phyloP scores from a whole-genome alignment of 305 asterid genomes.

The Fraxinus sp. region DNA sequence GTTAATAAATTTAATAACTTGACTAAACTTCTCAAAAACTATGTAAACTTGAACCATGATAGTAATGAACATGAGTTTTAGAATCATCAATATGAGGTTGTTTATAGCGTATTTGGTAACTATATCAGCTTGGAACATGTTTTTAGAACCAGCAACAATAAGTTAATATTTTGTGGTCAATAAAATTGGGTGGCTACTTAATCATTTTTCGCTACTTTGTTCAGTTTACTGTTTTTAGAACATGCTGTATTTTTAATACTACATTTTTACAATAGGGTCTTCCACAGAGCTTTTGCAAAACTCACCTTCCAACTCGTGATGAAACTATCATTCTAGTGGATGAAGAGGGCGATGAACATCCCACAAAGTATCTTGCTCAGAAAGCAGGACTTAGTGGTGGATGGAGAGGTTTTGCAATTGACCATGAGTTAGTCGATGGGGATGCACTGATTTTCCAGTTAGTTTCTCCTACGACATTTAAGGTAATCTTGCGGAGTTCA shows the following conservation, averaged over 20 bases:
- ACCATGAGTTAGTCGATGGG: constrained; percentile 73
- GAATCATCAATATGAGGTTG: background rate
- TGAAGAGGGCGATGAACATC: constrained; percentile 48
- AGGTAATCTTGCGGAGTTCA: constrained; percentile 32
- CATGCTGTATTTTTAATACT: background rate
- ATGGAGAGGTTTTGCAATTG: constrained; percentile 77
- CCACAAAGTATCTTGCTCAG: constrained; percentile 52
- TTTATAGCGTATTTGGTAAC: background rate
- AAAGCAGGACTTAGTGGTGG: constrained; percentile 78
- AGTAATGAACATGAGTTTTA: background rate
- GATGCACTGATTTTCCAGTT: constrained; percentile 69
- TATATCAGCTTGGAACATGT: background rate
- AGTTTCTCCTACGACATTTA: constrained; percentile 48
- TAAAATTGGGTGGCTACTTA: background rate
- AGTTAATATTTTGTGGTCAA: background rate
- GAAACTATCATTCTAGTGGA: constrained; percentile 44
- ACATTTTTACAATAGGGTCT: constrained; percentile 50
- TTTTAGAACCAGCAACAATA: background rate
- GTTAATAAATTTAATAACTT: background rate
- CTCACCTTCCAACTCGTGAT: constrained; percentile 53
- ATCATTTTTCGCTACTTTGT: background rate
- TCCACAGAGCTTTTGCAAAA: constrained; percentile 63
- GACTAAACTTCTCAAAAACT: background rate
- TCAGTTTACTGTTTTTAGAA: background rate
- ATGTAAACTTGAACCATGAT: background rate